Base-by-base conservation (phyloP, 106 monocot species). In the Dendrobium nobile region DNA sequence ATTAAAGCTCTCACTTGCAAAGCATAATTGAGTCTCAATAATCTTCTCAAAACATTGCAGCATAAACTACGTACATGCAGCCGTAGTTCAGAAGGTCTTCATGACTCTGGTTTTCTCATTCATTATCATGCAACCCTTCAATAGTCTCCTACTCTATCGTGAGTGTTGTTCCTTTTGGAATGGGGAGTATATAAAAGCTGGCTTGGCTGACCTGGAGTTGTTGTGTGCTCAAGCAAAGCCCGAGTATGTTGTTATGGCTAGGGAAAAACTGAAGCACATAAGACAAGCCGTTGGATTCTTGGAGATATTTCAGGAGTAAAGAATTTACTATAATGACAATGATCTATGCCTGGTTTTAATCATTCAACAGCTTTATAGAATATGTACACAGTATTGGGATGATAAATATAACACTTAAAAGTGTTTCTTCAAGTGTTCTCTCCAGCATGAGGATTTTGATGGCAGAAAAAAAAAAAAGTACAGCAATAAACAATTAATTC, bases 81-180 rank as follows among this genome's bases (percentile, higher is more conserved):
- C 90, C 79, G 77, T 99, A 16, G 82, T 91, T 74, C 91, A 89
- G 84, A 95, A 90, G 67, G 82, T 95, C 18, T 86, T 99, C 80
- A 27, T 27, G 27, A 90, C 85, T 75, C 95, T 91, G 83, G 85
- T 91, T 86, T 95, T 95, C 82, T 91, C 93, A 78, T 95, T 88
- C 79, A 88, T 99, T 70, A 99, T 95, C 81, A 90, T 91, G 33
- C 99, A 95, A 90, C 93, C 95, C 26, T 95, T 99, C 80, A 99
- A 95, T 75, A 96, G 95, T 84, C 91, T 99, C 41, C 90, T 95
- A 42, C 77, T 95, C n/a, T 91, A 95, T 19, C 92, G 91, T 54
- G 99, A 99, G 65, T 99, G 99, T 77, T 99, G 95, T 67, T 95
- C 99, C 54, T 99, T 99, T 79, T 95, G 90, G 85, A 99, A 95